Conservation (phyloP, 2,329 filamentous ascomycete species). For the Helminthosporium solani region DNA sequence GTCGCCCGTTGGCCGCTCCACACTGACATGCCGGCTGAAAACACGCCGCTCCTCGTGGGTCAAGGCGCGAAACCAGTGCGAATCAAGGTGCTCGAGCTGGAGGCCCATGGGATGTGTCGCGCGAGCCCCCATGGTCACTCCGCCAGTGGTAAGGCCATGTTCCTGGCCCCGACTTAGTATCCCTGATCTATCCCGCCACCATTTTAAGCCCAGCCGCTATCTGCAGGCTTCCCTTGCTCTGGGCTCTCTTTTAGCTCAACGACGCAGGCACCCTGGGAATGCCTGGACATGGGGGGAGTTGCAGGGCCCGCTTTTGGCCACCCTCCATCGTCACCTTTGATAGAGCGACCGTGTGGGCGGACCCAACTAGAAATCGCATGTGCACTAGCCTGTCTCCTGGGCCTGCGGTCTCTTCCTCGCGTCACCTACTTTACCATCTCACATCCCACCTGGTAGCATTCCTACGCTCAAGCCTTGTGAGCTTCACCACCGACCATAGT, state of each 20-base stretch:
- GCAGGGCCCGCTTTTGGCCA: constrained; percentile 28
- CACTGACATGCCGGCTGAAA: constrained; percentile 2
- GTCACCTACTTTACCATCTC: constrained; percentile 29
- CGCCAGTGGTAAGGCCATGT: constrained; percentile 24
- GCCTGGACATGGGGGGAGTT: constrained; percentile 21
- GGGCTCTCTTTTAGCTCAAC: constrained; percentile 23
- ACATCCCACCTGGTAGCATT: constrained; percentile 26
- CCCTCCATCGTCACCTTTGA: constrained; percentile 26
- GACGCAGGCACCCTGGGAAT: constrained; percentile 20
- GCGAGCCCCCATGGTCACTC: constrained; percentile 13
- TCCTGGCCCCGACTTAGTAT: constrained; percentile 27
- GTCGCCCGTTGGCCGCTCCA: too few relatives aligned
- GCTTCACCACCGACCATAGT: constrained; percentile 24
- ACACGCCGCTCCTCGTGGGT: constrained; percentile 3
- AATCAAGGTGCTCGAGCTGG: constrained; percentile 18
- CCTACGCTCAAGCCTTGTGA: constrained; percentile 23
- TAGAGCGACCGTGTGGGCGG: constrained; percentile 24
- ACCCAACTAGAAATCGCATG: constrained; percentile 33
- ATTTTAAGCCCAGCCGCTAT: constrained; percentile 20
- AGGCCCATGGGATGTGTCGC: constrained; percentile 7
- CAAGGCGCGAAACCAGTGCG: constrained; percentile 8
- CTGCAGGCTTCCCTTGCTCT: constrained; percentile 23
- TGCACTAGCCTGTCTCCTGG: constrained; percentile 24
- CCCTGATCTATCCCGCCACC: constrained; percentile 24
- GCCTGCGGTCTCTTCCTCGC: constrained; percentile 25